Evolutionary conservation across 2,329 filamentous ascomycete species (phyloP).

Genomic region (Coleophoma eucalyptorum): DNA sequence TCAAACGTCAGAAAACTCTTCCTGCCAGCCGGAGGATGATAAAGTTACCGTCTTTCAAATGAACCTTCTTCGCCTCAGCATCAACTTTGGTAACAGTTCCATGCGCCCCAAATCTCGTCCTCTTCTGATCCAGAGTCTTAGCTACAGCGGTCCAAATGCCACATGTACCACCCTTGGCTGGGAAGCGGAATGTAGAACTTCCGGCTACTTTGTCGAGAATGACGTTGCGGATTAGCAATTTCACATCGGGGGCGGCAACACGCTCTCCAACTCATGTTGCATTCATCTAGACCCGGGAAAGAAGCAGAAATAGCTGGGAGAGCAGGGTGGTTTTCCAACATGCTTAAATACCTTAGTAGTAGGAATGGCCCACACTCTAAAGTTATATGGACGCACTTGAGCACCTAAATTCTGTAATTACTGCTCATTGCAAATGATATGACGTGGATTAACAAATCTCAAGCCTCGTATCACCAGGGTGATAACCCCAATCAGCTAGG

Average conservation of each 20-base stretch:
- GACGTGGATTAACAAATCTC: neutral
- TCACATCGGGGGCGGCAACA: slow-evolving; percentile 94
- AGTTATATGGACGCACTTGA: slow-evolving; percentile 91
- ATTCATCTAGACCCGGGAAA: slow-evolving; percentile 72
- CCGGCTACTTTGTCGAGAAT: slow-evolving; percentile 94
- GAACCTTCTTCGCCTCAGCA: slow-evolving; percentile 78
- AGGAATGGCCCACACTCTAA: slow-evolving; percentile 98
- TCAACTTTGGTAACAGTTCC: slow-evolving; percentile 85
- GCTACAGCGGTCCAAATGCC: slow-evolving; percentile 99
- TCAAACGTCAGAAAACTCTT: neutral
- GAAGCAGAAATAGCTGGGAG: neutral
- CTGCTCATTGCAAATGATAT: neutral
- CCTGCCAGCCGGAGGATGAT: neutral
- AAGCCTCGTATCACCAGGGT: too few relatives aligned
- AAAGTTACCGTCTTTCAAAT: slow-evolving; percentile 78
- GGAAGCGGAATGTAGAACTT: slow-evolving; percentile 96
- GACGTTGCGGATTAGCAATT: slow-evolving; percentile 88
- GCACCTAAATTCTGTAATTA: neutral
- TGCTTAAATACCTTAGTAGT: slow-evolving; percentile 73
- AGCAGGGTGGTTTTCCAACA: neutral
- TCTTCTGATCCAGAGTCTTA: slow-evolving; percentile 86
- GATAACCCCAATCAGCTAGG: neutral
- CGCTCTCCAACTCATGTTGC: slow-evolving; percentile 97
- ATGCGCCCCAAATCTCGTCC: slow-evolving; percentile 83
- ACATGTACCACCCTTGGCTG: slow-evolving; percentile 89